Evolutionary conservation across 1,284 basidiomycete species (phyloP).

Genomic region (Sutorius eximius): DNA sequence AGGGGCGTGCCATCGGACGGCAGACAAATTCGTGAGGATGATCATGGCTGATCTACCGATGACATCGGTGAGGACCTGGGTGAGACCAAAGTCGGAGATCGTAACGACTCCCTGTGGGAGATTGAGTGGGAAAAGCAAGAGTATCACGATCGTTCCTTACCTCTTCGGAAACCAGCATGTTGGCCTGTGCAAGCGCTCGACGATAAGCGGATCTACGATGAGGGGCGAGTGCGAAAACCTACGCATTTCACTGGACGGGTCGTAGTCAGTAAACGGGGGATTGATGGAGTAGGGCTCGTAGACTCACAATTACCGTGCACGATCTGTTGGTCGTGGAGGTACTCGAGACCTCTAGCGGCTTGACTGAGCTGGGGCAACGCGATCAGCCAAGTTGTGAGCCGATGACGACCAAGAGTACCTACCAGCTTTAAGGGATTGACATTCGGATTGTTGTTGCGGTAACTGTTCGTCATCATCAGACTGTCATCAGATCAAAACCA

Average conservation of each 20-base stretch:
- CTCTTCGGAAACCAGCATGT: slow-evolving; percentile 49
- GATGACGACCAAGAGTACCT: slow-evolving; percentile 12
- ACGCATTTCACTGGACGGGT: slow-evolving; percentile 56
- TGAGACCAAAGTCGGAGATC: slow-evolving; percentile 62
- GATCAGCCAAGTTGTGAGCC: slow-evolving; percentile 1
- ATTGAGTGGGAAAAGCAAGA: not conserved
- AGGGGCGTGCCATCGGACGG: slow-evolving; percentile 57
- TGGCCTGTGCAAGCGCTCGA: slow-evolving; percentile 40
- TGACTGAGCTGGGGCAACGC: slow-evolving; percentile 40
- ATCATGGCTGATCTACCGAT: slow-evolving; percentile 45
- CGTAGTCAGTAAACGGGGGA: not conserved
- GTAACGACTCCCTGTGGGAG: slow-evolving; percentile 45
- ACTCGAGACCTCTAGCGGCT: slow-evolving; percentile 52
- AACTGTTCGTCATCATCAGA: slow-evolving; percentile 34
- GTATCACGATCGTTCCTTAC: slow-evolving; percentile 24
- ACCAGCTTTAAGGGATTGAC: slow-evolving; percentile 46
- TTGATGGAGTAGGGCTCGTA: not conserved
- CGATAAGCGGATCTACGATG: slow-evolving; percentile 5
- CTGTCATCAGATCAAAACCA: not conserved
- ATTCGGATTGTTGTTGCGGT: slow-evolving; percentile 35
- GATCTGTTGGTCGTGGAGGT: slow-evolving; percentile 48
- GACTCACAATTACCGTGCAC: slow-evolving; percentile 57
- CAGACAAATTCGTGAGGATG: slow-evolving; percentile 44
- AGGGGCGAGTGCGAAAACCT: slow-evolving; percentile 26
- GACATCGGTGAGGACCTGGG: slow-evolving; percentile 56